Evolutionary conservation across 371 early-diverging fungal genomes (phyloP), one percentile per base, ranked within the genome.

Genomic region (Globomyces sp.): DNA sequence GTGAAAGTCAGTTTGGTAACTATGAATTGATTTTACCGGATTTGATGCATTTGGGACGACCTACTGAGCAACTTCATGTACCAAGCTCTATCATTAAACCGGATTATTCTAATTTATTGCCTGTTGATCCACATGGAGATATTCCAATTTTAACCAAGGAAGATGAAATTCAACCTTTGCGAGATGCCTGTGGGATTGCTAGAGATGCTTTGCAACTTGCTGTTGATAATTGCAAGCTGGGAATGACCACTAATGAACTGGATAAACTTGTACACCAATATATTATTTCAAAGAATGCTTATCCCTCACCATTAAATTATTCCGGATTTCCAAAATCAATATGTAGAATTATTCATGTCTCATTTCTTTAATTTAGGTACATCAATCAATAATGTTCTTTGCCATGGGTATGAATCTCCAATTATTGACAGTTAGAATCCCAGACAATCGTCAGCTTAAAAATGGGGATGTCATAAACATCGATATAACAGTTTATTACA

Each of bases 391-490:
- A 93, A 95, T 70, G 86, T 94, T 10, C 87, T 95, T 53, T 90
- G 91, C 6, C 95, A 95, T 72, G 95, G 24, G 24, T 24, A 24
- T 24, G 24, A 24, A 24, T 24, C 24, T 24, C 24, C 24, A 24
- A 24, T 24, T 24, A 24, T 24, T 24, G 24, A 24, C 24, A 24
- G 24, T 24, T 24, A 24, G 95, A 0, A 93, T 95, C 63, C 95
- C 95, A 1, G 94, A 95, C 69, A 75, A 80, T 41, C 87, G 92
- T 13, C 76, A 79, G 24, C 77, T 95, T 6, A 68, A 83, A 65
- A 82, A 89, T 63, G 93, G 95, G 2, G 95, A 95, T 74, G 88
- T 95, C 47, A 78, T 94, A 62, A 95, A 93, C 75, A 77, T 95
- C n/a, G 95, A 95, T 61, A 68, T 90, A 1, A 89, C 89, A 4